Evolutionary conservation across 2,329 filamentous ascomycete genomes (phyloP).

Genomic region (Sphaerulina populicola): DNA sequence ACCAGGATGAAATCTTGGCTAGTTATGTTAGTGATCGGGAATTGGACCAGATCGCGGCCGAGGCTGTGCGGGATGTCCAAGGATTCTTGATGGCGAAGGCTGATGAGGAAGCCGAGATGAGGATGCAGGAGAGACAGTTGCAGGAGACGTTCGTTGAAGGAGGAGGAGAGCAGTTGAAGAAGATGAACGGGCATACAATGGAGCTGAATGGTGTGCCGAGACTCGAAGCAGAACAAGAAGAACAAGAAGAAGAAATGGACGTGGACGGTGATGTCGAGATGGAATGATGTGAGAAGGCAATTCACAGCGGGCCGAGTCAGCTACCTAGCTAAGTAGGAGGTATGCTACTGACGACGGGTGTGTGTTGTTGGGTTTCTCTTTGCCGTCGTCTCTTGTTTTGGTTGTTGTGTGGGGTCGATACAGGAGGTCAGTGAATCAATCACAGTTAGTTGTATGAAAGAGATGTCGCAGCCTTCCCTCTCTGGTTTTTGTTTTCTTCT

Average conservation of each 20-base stretch:
- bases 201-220: not conserved
- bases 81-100: constrained; percentile 3
- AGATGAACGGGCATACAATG: constrained; percentile 5
- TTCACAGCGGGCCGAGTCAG: too few species aligned
- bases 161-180: not conserved
- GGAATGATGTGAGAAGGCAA: not conserved
- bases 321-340: too few species aligned
- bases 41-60: constrained; percentile 60
- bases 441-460: too few species aligned
- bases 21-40: constrained; percentile 59
- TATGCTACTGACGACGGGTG: too few species aligned
- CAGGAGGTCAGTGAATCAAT: too few species aligned
- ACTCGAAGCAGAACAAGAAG: not conserved
- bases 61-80: constrained; percentile 35
- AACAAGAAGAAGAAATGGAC: not conserved
- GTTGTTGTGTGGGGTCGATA: too few species aligned
- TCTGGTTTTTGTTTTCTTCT: too few species aligned
- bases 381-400: too few species aligned
- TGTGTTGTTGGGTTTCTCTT: too few species aligned
- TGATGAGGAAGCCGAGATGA: constrained; percentile 7
- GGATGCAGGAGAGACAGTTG: constrained; percentile 9
- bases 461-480: too few species aligned
- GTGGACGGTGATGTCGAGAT: constrained; percentile 5
- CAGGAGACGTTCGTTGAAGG: constrained; percentile 7
- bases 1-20: constrained; percentile 60